phyloP scores from a whole-genome alignment of 2,329 filamentous ascomycete species.

The Botrytis tulipae region DNA sequence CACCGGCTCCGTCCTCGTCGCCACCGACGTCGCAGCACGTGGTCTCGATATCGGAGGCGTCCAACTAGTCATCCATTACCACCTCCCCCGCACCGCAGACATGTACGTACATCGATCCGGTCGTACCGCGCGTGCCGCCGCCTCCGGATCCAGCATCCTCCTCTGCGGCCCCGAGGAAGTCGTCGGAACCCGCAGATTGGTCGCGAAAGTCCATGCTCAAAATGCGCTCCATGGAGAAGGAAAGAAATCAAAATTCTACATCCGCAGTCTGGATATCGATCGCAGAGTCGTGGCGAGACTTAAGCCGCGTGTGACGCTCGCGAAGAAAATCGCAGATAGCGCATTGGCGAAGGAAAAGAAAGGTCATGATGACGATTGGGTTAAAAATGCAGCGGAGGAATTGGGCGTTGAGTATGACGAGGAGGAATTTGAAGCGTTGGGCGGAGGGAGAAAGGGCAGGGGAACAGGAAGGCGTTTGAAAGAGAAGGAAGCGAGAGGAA shows the following conservation, averaged over 20 bases:
- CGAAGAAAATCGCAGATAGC: constrained; percentile 85
- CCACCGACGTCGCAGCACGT: constrained; percentile 89
- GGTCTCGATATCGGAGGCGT: constrained; percentile 91
- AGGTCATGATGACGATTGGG: constrained; percentile 78
- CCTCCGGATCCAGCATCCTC: constrained; percentile 76
- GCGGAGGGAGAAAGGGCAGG: constrained; percentile 61
- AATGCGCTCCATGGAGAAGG: constrained; percentile 43
- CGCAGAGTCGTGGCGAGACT: constrained; percentile 73
- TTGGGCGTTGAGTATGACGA: constrained; percentile 91
- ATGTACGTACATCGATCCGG: constrained; percentile 95
- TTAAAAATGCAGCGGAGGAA: constrained; percentile 82
- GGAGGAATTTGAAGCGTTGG: constrained; percentile 71
- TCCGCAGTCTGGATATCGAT: constrained; percentile 81
- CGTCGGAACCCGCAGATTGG: constrained; percentile 74
- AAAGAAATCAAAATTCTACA: constrained; percentile 60
- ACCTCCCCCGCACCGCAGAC: constrained; percentile 87
- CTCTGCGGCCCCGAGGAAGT: constrained; percentile 93
- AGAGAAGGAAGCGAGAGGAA: constrained; percentile 64
- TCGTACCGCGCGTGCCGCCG: constrained; percentile 81
- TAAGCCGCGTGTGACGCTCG: constrained; percentile 72
- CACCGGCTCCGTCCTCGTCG: constrained; percentile 68
- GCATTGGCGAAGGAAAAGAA: constrained; percentile 84
- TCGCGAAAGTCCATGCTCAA: constrained; percentile 80
- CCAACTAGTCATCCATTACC: constrained; percentile 90
- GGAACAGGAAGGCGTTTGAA: constrained; percentile 72